Conservation (phyloP, 169 alveolate species). For the Eimeria zaria region DNA sequence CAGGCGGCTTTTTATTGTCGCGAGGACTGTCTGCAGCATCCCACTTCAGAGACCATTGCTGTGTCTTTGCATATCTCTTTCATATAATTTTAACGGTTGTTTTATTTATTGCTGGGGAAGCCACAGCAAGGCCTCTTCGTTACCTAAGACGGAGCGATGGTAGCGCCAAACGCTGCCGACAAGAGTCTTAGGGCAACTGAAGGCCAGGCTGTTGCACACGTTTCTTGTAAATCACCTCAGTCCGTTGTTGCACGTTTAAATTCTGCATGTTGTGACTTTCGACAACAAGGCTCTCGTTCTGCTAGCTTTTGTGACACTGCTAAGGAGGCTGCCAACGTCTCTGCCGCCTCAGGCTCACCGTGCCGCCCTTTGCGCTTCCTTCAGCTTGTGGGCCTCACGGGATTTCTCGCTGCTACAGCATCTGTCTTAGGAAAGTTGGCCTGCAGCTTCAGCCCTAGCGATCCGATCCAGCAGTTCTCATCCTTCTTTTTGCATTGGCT, state of each 20-base stretch:
- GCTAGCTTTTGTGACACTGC: neutral
- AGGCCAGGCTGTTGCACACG: slow-evolving; percentile 14
- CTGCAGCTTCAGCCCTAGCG: slow-evolving; percentile 52
- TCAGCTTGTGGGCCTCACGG: slow-evolving; percentile 53
- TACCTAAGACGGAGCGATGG: slow-evolving; percentile 41
- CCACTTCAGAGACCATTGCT: neutral
- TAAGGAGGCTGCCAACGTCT: neutral
- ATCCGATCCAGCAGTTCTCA: slow-evolving; percentile 36
- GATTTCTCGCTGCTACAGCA: slow-evolving; percentile 46
- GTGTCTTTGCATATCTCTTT: neutral
- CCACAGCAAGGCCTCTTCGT: slow-evolving; percentile 31
- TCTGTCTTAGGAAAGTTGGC: slow-evolving; percentile 64
- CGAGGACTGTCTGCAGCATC: slow-evolving; percentile 5
- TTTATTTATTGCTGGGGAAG: neutral
- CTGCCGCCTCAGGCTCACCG: slow-evolving; percentile 7
- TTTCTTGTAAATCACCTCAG: neutral
- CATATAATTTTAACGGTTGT: neutral
- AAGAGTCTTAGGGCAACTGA: neutral
- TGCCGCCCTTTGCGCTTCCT: slow-evolving; percentile 17
- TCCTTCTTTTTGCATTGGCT: neutral
- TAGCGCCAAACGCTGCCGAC: slow-evolving; percentile 27
- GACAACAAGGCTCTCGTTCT: neutral
- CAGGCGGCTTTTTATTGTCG: neutral
- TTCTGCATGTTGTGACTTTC: neutral
- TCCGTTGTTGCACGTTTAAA: neutral